Conservation (phyloP, 2,329 filamentous ascomycete species). For the Pseudocercospora fijiensis region DNA sequence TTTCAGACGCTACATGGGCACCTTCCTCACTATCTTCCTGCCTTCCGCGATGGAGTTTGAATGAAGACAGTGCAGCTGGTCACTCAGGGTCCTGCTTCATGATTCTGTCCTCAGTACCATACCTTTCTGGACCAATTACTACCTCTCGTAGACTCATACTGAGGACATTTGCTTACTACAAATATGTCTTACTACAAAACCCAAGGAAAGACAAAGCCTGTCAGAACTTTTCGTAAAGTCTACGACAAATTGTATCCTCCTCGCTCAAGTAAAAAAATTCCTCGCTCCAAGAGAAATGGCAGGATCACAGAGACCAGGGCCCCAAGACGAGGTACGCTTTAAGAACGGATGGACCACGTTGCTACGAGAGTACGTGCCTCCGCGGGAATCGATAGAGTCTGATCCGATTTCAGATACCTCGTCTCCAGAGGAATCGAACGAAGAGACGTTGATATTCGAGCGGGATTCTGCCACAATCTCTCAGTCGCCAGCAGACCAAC, state of each 20-base stretch:
- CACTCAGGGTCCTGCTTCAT: not conserved
- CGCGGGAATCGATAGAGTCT: not conserved
- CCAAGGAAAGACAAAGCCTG: not conserved
- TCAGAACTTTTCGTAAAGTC: not conserved
- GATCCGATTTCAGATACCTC: not conserved
- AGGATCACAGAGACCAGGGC: not conserved
- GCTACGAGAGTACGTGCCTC: not conserved
- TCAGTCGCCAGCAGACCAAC: not conserved
- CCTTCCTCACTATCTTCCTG: not conserved
- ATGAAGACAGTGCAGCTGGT: not conserved
- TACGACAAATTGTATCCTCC: not conserved
- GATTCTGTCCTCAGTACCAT: not conserved
- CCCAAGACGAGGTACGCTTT: not conserved
- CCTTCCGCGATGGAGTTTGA: not conserved
- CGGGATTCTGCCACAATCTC: not conserved
- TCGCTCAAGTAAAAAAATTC: not conserved
- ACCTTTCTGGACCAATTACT: not conserved
- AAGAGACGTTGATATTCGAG: not conserved
- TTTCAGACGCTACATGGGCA: not conserved
- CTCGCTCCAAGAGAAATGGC: not conserved
- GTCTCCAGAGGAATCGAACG: not conserved
- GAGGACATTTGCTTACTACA: not conserved
- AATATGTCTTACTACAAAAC: not conserved
- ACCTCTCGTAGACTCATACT: not conserved
- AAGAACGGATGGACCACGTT: not conserved